Base-by-base conservation (phyloP, 2,329 filamentous ascomycete species). In the Penicillium sp. region DNA sequence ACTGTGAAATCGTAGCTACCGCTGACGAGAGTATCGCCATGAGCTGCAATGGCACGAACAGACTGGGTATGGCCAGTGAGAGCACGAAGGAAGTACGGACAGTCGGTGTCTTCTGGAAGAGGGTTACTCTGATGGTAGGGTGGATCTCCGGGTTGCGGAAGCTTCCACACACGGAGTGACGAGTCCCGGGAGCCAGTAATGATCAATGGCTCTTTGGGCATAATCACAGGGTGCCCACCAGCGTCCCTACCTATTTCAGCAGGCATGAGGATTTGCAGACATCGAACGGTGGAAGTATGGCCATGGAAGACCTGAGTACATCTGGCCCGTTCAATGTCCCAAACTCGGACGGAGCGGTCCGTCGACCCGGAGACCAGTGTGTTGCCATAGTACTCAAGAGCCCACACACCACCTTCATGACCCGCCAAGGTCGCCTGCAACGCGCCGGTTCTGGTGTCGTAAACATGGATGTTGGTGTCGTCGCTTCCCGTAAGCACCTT, bases 401-500 rank as follows among this genome's bases (percentile, higher is more conserved):
- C 93, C 93, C 93, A 99, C 1, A 99, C 93, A 38, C 93, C 93
- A 29, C 93, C 93, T 69, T 99, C 93, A 60, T 99, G 93, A 2
- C 93, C 93, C 63, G 91, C 86, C 2, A 99, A 81, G 56, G 87
- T 89, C 64, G 84, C 89, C 40, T 88, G 82, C 30, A 95, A 74
- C 56, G 87, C 87, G 50, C 93, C 93, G 0, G 91, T 96, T 72
- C 93, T 95, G 11, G 93, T 97, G 65, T 97, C 91, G 69, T 97
- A 99, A 28, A 99, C 90, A 62, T 99, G 91, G 63, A 99, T 99
- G 55, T 96, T 85, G 3, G 91, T 95, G 66, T 99, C 93, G 67
- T 99, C 93, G 64, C 92, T 97, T 22, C 93, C 93, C 1, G 93
- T 99, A 59, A 99, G 80, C 59, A 99, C 96, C 72, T 97, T 97